Percentiles rank a stretch among this genome's conserved stretches.
Evolutionary conservation across 495 filamentous ascomycete genomes (phyloP).

Genomic region (Penicillium dipodomyicola): DNA sequence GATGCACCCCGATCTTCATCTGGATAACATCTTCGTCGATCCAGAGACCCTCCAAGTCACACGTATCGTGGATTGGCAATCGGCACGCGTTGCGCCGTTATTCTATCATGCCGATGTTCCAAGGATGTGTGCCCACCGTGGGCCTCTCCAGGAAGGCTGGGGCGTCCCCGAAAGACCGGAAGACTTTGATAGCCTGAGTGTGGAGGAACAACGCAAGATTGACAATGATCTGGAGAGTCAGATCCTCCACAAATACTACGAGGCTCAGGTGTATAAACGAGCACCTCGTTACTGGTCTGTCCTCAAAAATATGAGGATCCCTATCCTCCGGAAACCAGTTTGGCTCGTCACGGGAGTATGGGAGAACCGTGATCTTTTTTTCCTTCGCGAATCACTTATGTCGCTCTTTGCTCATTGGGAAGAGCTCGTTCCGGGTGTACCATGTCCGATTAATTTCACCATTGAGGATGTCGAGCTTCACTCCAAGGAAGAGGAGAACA

Average conservation of each 20-base stretch:
- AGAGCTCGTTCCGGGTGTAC: constrained; percentile 22
- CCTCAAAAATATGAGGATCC: constrained; percentile 22
- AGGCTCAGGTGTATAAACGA: constrained; percentile 27
- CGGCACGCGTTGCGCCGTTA: constrained; percentile 26
- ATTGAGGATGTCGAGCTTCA: constrained; percentile 30
- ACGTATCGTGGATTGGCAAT: constrained; percentile 38
- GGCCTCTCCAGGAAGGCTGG: constrained; percentile 28
- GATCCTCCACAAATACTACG: constrained; percentile 34
- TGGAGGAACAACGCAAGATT: constrained; percentile 27
- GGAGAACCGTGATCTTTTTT: constrained; percentile 37
- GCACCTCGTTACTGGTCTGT: constrained; percentile 32
- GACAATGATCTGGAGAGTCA: constrained; percentile 30
- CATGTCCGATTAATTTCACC: constrained; percentile 36
- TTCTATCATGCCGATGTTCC: constrained; percentile 33
- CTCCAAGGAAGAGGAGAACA: constrained; percentile 25
- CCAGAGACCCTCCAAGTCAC: constrained; percentile 27
- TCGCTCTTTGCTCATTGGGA: constrained; percentile 25
- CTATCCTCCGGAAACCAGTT: constrained; percentile 29
- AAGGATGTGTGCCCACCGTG: constrained; percentile 30
- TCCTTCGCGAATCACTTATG: constrained; percentile 34
- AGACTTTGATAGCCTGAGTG: constrained; percentile 26
- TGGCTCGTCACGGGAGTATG: constrained; percentile 33
- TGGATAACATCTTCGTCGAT: constrained; percentile 42
- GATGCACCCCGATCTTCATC: constrained; percentile 43
- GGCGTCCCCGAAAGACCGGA: constrained; percentile 27